phyloP scores from a whole-genome alignment of 306 rosid genomes.

The Vigna nakashimae region DNA sequence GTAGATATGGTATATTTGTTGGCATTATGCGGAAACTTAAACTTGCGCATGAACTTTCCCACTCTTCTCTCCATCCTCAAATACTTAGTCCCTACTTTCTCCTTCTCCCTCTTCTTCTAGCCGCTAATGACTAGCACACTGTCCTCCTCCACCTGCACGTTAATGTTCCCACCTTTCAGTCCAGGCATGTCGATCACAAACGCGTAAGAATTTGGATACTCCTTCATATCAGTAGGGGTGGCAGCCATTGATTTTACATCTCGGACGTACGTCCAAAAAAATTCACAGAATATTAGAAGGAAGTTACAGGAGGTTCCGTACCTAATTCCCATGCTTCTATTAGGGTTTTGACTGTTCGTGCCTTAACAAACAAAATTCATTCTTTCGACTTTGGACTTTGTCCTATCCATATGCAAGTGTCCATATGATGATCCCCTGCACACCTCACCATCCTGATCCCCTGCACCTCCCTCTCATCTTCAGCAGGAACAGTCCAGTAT shows the following conservation, averaged over 20 bases:
- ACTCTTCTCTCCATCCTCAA: constrained; percentile 91
- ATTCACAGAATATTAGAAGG: too few species aligned
- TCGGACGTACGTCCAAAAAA: too few species aligned
- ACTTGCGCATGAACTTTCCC: constrained; percentile 88
- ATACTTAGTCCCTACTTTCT: constrained; percentile 75
- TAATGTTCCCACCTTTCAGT: constrained; percentile 75
- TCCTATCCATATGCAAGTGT: too few species aligned
- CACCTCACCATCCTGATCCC: constrained; percentile 17
- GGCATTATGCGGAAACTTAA: constrained; percentile 85
- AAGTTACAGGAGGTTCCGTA: too few species aligned
- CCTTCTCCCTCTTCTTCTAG: constrained; percentile 91
- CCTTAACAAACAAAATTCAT: too few species aligned
- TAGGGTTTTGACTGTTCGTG: too few species aligned
- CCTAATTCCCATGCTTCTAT: too few species aligned
- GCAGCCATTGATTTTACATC: too few species aligned
- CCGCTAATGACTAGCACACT: constrained; percentile 79
- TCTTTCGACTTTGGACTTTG: too few species aligned
- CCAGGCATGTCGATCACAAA: constrained; percentile 96
- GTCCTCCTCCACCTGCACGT: constrained; percentile 91
- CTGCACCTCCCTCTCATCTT: constrained; percentile 31
- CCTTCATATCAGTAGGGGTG: too few species aligned
- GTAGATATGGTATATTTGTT: constrained; percentile 67
- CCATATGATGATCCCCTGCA: neutral
- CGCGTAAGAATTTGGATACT: constrained; percentile 59
- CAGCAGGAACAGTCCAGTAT: accelerated